Conservation (phyloP, 2,329 filamentous ascomycete genomes). For the Stylonectria norvegica region DNA sequence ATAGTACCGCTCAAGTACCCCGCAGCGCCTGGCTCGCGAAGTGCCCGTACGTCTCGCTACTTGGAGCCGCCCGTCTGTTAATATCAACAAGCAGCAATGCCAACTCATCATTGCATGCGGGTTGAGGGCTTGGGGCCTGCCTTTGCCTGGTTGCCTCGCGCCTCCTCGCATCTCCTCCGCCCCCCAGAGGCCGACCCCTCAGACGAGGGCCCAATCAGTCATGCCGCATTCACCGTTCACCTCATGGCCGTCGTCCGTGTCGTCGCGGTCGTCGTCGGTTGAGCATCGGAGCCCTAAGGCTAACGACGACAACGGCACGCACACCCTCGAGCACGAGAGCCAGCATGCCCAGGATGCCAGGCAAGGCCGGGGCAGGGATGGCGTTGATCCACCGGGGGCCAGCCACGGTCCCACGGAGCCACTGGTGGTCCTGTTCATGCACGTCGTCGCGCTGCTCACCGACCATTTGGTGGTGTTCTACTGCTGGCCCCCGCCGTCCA, state of each 20-base stretch:
- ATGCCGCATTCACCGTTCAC: constrained; percentile 25
- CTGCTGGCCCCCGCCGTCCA: neutral
- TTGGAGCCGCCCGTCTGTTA: constrained; percentile 34
- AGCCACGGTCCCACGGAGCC: too few species aligned
- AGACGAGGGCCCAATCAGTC: constrained; percentile 21
- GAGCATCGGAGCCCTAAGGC: constrained; percentile 25
- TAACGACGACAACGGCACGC: constrained; percentile 15
- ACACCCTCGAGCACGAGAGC: constrained; percentile 13
- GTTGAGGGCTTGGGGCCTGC: constrained; percentile 34
- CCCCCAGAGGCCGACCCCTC: constrained; percentile 8
- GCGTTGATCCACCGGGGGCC: constrained; percentile 21
- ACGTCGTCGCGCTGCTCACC: constrained; percentile 31
- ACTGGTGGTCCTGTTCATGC: constrained; percentile 33
- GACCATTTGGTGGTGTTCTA: constrained; percentile 21
- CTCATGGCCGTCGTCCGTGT: constrained; percentile 10
- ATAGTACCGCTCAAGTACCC: constrained; percentile 17
- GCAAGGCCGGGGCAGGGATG: constrained; percentile 18
- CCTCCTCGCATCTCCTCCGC: constrained; percentile 19
- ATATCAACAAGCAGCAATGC: constrained; percentile 60
- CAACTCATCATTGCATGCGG: constrained; percentile 76
- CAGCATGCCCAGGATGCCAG: constrained; percentile 23
- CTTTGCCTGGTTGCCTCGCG: constrained; percentile 24
- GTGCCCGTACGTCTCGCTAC: constrained; percentile 17
- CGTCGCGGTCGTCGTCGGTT: constrained; percentile 8
- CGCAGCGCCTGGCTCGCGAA: constrained; percentile 13